These are phyloP conservation scores for Penicillium verhagenii DNA, from an alignment of 495 filamentous ascomycete species.

Conservation along the genomic window DNA sequence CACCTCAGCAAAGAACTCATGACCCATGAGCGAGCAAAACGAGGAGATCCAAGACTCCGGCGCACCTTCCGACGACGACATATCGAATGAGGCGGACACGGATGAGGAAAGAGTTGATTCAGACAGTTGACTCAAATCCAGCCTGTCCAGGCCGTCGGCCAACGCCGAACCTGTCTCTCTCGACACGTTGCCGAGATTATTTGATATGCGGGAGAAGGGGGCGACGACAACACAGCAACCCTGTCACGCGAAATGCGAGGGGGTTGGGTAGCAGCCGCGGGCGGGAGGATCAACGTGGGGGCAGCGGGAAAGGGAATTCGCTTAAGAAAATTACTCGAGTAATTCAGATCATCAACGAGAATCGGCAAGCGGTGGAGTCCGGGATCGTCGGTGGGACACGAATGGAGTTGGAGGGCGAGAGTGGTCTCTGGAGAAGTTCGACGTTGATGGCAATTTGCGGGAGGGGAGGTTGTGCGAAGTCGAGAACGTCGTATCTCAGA, in stretches of 20 bases:
- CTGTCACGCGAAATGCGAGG: conserved; percentile 23
- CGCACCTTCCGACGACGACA: conserved; percentile 74
- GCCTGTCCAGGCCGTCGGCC: conserved; percentile 52
- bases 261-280: conserved; percentile 2
- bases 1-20: conserved; percentile 98
- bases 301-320: conserved; percentile 1
- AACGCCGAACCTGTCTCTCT: conserved; percentile 52
- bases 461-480: conserved; percentile 41
- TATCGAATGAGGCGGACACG: conserved; percentile 50
- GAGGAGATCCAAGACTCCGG: conserved; percentile 97
- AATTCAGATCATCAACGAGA: not conserved
- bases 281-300: conserved; percentile 8
- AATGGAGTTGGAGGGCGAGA: conserved; percentile 1
- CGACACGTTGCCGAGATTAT: conserved; percentile 51
- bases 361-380: not conserved
- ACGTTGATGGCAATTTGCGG: conserved; percentile 39
- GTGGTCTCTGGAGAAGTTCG: conserved; percentile 22
- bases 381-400: not conserved
- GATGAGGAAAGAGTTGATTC: conserved; percentile 49
- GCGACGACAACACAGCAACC: conserved; percentile 25
- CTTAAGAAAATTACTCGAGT: not conserved
- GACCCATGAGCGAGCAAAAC: conserved; percentile 91
- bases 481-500: conserved; percentile 19
- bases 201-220: conserved; percentile 14
- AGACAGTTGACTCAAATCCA: conserved; percentile 52